Conservation (phyloP, 306 rosid species). For the Vicia sativa region DNA sequence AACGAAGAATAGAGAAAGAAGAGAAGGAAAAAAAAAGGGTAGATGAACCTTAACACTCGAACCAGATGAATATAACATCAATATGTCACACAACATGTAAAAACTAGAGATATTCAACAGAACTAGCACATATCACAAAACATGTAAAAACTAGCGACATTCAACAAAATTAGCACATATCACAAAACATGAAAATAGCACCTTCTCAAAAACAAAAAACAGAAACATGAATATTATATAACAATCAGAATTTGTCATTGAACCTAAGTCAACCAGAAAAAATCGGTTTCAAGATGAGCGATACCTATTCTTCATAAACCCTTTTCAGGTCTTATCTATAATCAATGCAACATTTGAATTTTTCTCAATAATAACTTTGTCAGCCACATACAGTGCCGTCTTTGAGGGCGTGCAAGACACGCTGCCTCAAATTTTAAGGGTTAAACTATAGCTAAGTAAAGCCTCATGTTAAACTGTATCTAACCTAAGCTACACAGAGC, state of each 20-base stretch:
- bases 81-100: slow-evolving; percentile 20
- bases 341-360: background rate
- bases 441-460: no score
- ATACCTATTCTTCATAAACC: background rate
- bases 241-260: background rate
- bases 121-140: background rate
- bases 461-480: no score
- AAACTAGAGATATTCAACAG: background rate
- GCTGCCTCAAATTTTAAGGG: no score
- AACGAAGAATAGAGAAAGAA: slow-evolving; percentile 1
- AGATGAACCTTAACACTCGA: slow-evolving; percentile 28
- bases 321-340: background rate
- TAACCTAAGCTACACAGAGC: no score
- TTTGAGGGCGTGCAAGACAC: no score
- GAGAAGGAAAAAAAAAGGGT: background rate
- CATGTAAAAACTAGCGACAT: background rate
- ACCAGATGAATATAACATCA: background rate
- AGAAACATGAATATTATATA: background rate
- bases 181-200: background rate
- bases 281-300: background rate
- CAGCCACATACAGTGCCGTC: background rate
- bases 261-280: background rate
- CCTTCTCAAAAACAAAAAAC: background rate
- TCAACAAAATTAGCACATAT: background rate
- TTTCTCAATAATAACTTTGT: background rate